These are phyloP conservation scores for Cladophialophora psammophila DNA, from an alignment of 2,329 filamentous ascomycete genomes.

Conservation along the genomic window DNA sequence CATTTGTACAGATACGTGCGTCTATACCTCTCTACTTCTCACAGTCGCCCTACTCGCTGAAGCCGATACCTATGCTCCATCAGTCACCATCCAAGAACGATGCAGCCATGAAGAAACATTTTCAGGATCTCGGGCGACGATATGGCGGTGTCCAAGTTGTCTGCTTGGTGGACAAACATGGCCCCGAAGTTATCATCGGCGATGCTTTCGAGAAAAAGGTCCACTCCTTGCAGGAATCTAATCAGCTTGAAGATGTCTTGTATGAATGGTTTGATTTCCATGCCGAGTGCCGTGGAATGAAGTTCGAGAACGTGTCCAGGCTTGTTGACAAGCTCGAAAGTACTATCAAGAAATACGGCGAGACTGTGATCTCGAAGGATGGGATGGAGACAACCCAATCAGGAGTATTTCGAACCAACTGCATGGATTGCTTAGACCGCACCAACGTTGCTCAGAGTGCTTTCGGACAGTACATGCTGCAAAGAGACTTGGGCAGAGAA, in stretches of 20 bases:
- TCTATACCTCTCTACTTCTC: slow-evolving; percentile 96
- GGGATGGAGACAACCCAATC: slow-evolving; percentile 62
- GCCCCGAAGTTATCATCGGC: slow-evolving; percentile 80
- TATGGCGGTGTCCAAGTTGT: slow-evolving; percentile 82
- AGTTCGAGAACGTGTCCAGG: slow-evolving; percentile 89
- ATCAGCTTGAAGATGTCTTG: slow-evolving; percentile 63
- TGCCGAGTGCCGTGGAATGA: slow-evolving; percentile 90
- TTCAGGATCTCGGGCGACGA: slow-evolving; percentile 69
- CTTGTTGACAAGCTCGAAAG: slow-evolving; percentile 74
- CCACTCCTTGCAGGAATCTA: slow-evolving; percentile 69
- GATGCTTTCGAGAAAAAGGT: slow-evolving; percentile 76
- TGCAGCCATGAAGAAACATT: slow-evolving; percentile 79
- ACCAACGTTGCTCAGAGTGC: slow-evolving; percentile 97
- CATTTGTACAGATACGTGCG: slow-evolving; percentile 85
- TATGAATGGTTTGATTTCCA: slow-evolving; percentile 99
- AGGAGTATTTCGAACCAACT: slow-evolving; percentile 90
- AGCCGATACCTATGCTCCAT: slow-evolving; percentile 81
- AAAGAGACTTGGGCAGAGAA: slow-evolving; percentile 77
- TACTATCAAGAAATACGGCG: slow-evolving; percentile 74
- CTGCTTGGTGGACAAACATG: slow-evolving; percentile 87
- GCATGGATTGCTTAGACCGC: slow-evolving; percentile 96
- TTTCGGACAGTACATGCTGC: slow-evolving; percentile 81
- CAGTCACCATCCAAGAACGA: slow-evolving; percentile 83
- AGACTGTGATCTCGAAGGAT: slow-evolving; percentile 66
- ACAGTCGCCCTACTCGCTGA: slow-evolving; percentile 91